A percentile compares a stretch with the other conserved stretches of the same genome.
Conservation (phyloP, 2,329 filamentous ascomycete genomes). For the Trichoderma koningii region DNA sequence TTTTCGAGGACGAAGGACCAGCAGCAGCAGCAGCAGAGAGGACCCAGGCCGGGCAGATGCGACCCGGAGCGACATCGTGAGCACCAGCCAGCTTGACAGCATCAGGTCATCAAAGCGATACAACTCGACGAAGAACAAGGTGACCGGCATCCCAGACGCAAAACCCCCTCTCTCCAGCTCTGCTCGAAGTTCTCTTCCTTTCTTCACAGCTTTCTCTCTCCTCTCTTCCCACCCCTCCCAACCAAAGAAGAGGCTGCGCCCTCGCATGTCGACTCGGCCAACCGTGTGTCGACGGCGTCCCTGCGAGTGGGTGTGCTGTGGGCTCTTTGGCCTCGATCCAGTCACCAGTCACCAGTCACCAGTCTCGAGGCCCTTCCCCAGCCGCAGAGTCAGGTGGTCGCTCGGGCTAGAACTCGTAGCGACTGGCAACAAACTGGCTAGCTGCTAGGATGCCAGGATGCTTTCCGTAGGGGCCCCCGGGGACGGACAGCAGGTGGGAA, state of each 20-base stretch:
- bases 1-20: background rate
- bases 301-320: conserved; percentile 19
- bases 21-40: background rate
- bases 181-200: too few species aligned
- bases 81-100: too few species aligned
- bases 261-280: conserved; percentile 22
- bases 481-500: conserved; percentile 6
- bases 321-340: conserved; percentile 21
- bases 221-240: background rate
- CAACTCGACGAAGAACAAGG: too few species aligned
- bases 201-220: background rate
- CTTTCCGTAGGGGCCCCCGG: conserved; percentile 17
- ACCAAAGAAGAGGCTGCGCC: conserved; percentile 10
- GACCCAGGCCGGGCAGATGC: conserved; percentile 4
- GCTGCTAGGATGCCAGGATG: too few species aligned
- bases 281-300: conserved; percentile 12
- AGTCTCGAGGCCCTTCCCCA: conserved; percentile 20
- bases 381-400: conserved; percentile 28
- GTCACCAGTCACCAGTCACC: conserved; percentile 1
- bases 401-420: conserved; percentile 15
- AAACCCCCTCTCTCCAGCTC: too few species aligned
- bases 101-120: too few species aligned
- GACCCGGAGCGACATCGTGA: background rate
- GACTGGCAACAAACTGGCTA: conserved; percentile 14
- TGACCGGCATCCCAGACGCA: too few species aligned